Conservation (phyloP, 2,329 filamentous ascomycete genomes). For the Beauveria sp. region DNA sequence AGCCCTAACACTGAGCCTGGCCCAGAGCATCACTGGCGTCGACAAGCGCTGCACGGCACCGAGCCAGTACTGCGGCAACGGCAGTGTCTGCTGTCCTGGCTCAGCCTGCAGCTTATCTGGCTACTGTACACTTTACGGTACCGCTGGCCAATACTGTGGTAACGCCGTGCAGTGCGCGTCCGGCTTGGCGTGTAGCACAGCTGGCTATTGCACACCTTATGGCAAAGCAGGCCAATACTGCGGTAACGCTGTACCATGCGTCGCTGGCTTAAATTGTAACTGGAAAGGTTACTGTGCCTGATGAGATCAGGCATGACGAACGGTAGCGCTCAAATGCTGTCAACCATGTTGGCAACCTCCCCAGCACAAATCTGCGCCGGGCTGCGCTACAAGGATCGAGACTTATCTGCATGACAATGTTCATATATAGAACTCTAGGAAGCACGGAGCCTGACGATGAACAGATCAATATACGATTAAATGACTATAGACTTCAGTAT, state of each 20-base stretch:
- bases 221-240: background rate
- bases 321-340: background rate
- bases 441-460: too few relatives aligned
- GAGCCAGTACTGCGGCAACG: background rate
- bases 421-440: too few relatives aligned
- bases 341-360: too few relatives aligned
- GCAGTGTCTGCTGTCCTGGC: background rate
- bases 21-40: background rate
- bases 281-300: background rate
- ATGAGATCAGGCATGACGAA: background rate
- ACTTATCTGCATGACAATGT: too few relatives aligned
- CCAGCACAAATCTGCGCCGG: too few relatives aligned
- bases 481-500: too few relatives aligned
- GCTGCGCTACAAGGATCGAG: background rate
- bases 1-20: background rate
- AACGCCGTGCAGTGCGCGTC: conserved; percentile 21
- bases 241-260: background rate
- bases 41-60: background rate
- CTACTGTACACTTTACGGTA: conserved; percentile 33
- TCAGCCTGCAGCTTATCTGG: background rate
- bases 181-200: background rate
- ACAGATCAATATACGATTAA: too few relatives aligned
- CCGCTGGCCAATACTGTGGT: conserved; percentile 33
- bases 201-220: background rate
- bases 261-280: background rate